These are phyloP conservation scores for Schizosaccharomyces osmophilus DNA, from an alignment of 805 yeast species.

Conservation along the genomic window DNA sequence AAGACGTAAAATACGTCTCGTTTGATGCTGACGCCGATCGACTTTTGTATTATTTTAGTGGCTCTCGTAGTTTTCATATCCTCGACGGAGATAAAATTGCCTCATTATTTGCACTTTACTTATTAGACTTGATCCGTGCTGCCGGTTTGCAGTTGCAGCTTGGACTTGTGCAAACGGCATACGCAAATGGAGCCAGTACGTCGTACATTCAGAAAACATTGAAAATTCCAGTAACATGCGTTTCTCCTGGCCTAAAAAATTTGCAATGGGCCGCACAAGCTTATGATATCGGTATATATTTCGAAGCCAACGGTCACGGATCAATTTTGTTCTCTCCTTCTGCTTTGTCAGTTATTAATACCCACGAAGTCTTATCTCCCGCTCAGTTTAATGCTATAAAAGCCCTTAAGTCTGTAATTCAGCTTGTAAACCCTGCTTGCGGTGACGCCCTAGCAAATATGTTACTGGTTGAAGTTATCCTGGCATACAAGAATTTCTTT, in stretches of 20 bases:
- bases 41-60: slow-evolving; percentile 35
- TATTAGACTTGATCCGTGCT: slow-evolving; percentile 26
- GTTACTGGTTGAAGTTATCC: slow-evolving; percentile 45
- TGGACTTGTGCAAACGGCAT: slow-evolving; percentile 93
- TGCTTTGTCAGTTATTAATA: slow-evolving; percentile 18
- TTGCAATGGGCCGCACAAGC: slow-evolving; percentile 67
- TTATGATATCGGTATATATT: slow-evolving; percentile 79
- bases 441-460: slow-evolving; percentile 95
- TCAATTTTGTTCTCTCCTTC: slow-evolving; percentile 58
- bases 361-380: slow-evolving; percentile 17
- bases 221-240: slow-evolving; percentile 56
- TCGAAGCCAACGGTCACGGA: slow-evolving; percentile 98
- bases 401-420: slow-evolving; percentile 34
- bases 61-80: slow-evolving; percentile 14
- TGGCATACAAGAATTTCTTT: slow-evolving; percentile 28
- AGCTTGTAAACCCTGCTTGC: slow-evolving; percentile 83
- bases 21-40: slow-evolving; percentile 97
- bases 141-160: slow-evolving; percentile 21
- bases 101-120: slow-evolving; percentile 50
- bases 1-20: slow-evolving; percentile 40
- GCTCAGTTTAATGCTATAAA: slow-evolving; percentile 26
- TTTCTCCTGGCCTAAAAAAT: slow-evolving; percentile 92
- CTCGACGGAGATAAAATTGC: slow-evolving; percentile 90
- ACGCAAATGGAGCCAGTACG: slow-evolving; percentile 87
- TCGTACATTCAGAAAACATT: slow-evolving; percentile 35